phyloP scores from a whole-genome alignment of 228 moss, liverwort and hornwort species.

The Sphagnum fallax region DNA sequence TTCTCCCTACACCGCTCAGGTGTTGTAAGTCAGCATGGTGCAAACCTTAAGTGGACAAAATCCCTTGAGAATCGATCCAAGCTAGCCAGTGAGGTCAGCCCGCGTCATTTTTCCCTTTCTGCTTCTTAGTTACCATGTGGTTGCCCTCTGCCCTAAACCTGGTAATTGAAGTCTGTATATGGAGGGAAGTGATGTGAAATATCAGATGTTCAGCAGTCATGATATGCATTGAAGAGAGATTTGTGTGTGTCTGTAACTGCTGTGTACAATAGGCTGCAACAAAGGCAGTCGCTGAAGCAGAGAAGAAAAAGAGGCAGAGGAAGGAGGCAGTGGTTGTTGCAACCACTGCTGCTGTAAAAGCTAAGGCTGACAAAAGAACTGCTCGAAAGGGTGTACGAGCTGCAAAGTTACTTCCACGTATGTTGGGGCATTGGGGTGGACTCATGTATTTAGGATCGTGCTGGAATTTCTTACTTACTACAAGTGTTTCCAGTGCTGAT shows the following conservation, averaged over 20 bases:
- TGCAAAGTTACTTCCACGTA: conserved; percentile 31
- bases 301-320: conserved; percentile 64
- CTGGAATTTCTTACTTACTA: no score
- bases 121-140: neutral
- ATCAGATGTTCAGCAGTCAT: neutral
- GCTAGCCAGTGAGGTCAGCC: conserved; percentile 73
- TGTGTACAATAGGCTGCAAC: conserved; percentile 57
- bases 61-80: conserved; percentile 71
- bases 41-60: conserved; percentile 91
- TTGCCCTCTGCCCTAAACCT: conserved; percentile 2
- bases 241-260: neutral
- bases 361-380: conserved; percentile 38
- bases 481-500: no score
- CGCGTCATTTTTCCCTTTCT: neutral
- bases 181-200: neutral
- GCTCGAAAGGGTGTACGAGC: conserved; percentile 27
- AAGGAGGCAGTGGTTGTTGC: conserved; percentile 60
- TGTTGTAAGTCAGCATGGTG: conserved; percentile 72
- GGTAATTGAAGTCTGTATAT: no score
- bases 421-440: neutral
- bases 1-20: conserved; percentile 91
- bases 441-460: neutral
- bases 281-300: conserved; percentile 80
- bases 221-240: neutral
- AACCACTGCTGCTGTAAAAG: conserved; percentile 25